phyloP scores from a whole-genome alignment of 768 basidiomycete species.

The Leccinum imitatum region DNA sequence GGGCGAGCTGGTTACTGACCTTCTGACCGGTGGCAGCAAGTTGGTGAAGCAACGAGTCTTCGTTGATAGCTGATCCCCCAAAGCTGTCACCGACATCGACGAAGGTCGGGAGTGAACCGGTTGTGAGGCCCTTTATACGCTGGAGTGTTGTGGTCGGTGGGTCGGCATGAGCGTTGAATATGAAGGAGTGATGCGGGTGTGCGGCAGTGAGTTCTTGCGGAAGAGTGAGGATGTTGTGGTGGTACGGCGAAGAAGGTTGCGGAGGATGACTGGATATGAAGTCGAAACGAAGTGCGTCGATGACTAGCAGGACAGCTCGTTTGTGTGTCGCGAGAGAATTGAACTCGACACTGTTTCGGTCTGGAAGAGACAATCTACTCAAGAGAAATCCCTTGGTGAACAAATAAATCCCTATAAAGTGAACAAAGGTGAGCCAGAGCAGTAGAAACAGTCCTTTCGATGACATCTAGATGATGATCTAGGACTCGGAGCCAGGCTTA shows the following conservation, averaged over 20 bases:
- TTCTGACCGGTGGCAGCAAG: constrained; percentile 56
- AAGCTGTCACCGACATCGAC: constrained; percentile 94
- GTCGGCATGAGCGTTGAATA: constrained; percentile 89
- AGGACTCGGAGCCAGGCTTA: too few relatives aligned
- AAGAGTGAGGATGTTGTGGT: constrained; percentile 81
- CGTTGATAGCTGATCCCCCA: constrained; percentile 78
- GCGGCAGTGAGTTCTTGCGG: constrained; percentile 67
- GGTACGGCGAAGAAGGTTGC: constrained; percentile 58
- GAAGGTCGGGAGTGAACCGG: constrained; percentile 94
- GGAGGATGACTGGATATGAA: constrained; percentile 74
- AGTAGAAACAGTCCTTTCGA: constrained; percentile 33
- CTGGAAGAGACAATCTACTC: constrained; percentile 48
- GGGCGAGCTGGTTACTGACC: constrained; percentile 35
- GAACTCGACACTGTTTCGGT: constrained; percentile 41
- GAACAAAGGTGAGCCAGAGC: constrained; percentile 63
- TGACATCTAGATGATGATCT: constrained; percentile 7
- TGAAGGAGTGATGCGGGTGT: constrained; percentile 71
- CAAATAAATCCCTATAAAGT: constrained; percentile 79
- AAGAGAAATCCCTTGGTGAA: constrained; percentile 94
- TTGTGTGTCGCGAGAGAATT: constrained; percentile 58
- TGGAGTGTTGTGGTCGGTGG: constrained; percentile 96
- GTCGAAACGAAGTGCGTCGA: constrained; percentile 93
- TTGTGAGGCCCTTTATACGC: constrained; percentile 91
- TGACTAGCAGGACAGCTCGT: constrained; percentile 80
- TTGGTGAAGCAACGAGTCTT: constrained; percentile 88